These are phyloP conservation scores for Saccharomycopsis olivae DNA, from an alignment of 805 yeast genomes.

Conservation along the genomic window DNA sequence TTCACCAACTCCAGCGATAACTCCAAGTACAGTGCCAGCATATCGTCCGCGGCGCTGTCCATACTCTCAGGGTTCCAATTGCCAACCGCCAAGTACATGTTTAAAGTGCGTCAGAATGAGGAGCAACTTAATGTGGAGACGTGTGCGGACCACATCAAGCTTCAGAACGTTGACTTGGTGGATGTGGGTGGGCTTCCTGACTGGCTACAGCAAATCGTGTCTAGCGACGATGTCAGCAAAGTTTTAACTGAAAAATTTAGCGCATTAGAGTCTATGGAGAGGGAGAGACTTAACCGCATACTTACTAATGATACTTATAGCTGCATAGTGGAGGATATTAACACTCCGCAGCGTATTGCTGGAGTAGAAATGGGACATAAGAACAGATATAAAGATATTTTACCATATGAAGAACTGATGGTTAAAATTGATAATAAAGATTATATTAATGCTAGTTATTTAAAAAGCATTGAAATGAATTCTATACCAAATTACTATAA, in stretches of 20 bases:
- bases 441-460: conserved; percentile 83
- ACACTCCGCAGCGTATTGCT: conserved; percentile 38
- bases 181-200: conserved; percentile 31
- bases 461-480: conserved; percentile 24
- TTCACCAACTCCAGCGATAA: not conserved
- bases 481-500: not conserved
- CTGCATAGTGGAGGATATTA: conserved; percentile 18
- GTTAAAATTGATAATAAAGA: conserved; percentile 38
- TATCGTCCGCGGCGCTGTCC: not conserved
- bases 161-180: conserved; percentile 4
- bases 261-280: conserved; percentile 59
- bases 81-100: conserved; percentile 36
- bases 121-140: conserved; percentile 27
- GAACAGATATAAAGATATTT: conserved; percentile 81
- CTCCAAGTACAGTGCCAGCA: conserved; percentile 7
- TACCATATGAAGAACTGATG: conserved; percentile 78
- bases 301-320: conserved; percentile 7
- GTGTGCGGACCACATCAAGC: conserved; percentile 14
- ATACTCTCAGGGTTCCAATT: conserved; percentile 39
- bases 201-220: conserved; percentile 33
- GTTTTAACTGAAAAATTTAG: conserved; percentile 43
- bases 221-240: not conserved
- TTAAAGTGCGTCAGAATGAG: conserved; percentile 43
- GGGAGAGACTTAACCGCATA: conserved; percentile 44
- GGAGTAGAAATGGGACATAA: conserved; percentile 78